Base-by-base conservation (phyloP, 352 stramenopile genomes). In the Blastocystis sp. region DNA sequence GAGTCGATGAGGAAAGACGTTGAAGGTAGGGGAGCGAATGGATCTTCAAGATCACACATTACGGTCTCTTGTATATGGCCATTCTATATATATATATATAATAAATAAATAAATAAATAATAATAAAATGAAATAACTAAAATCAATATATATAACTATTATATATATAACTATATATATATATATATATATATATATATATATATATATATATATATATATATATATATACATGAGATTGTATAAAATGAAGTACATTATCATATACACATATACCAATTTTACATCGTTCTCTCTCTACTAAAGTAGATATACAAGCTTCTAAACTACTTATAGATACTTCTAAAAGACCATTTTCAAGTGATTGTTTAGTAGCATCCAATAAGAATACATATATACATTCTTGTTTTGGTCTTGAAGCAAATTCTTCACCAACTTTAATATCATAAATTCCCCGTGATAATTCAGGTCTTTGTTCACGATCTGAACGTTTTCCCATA, bases 321-420 rank as follows among this genome's bases (percentile, higher is more conserved):
- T 16, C 13, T 13, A 62, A 40, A 30, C 39, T 18, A 11, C 18
- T 24, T 11, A 62, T 13, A 2, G 25, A 19, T 21, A 42, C 52
- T 9, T 46, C 13, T 18, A 62, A 49, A 18, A 62, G 39, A 7
- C 52, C 52, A 13, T 13, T 23, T 6, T n/a, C n/a, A 6, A 31
- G 35, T 18, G 52, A 23, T 9, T 52, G 39, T 13, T 19, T 5
- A n/a, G 52, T 62, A 9, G 30, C 11, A 27, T 62, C 52, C 16
- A 62, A 11, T 24, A 62, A 39, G 30, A 62, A 62, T n/a, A 23
- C 27, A 28, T 43, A 62, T n/a, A 47, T 46, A 5, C 39, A 42
- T 6, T n/a, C 23, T n/a, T 46, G 52, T 11, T 18, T n/a, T n/a
- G 4, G 18, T 7, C 35, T 9, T 7, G 13, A 9, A 10, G 30